Evolutionary conservation across 257 asterid species (phyloP).

Genomic region (Fraxinus quadrangulata): DNA sequence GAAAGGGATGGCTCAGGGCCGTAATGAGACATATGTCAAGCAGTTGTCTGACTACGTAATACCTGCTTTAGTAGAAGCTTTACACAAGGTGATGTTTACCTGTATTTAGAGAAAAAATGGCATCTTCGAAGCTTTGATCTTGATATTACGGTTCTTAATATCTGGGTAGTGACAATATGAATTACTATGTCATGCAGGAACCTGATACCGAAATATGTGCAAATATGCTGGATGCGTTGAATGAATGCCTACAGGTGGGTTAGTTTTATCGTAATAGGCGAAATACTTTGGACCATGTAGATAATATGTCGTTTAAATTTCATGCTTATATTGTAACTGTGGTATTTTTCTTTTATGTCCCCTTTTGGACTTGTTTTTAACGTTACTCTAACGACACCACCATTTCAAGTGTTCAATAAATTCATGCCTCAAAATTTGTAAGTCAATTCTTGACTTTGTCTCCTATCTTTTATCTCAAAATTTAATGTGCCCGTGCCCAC

Average conservation of each 20-base stretch:
- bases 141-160: conserved; percentile 8
- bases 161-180: conserved; percentile 30
- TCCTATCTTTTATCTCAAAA: neutral
- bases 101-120: neutral
- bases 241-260: conserved; percentile 89
- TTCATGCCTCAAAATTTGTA: neutral
- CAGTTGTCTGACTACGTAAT: conserved; percentile 73
- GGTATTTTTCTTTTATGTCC: neutral
- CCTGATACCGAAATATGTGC: conserved; percentile 96
- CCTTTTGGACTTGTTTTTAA: neutral
- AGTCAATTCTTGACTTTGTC: neutral
- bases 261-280: conserved; percentile 2
- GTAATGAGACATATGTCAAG: conserved; percentile 74
- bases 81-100: conserved; percentile 62
- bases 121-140: neutral
- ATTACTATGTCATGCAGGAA: conserved; percentile 57
- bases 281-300: neutral
- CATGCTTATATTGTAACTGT: neutral
- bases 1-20: conserved; percentile 90
- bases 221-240: conserved; percentile 81
- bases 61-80: conserved; percentile 85
- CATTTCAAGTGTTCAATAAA: conserved; percentile 5
- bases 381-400: neutral
- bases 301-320: conserved; percentile 14
- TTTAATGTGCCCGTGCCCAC: neutral